Evolutionary conservation across 2,329 filamentous ascomycete species (phyloP).

Genomic region (Claviceps sp.): DNA sequence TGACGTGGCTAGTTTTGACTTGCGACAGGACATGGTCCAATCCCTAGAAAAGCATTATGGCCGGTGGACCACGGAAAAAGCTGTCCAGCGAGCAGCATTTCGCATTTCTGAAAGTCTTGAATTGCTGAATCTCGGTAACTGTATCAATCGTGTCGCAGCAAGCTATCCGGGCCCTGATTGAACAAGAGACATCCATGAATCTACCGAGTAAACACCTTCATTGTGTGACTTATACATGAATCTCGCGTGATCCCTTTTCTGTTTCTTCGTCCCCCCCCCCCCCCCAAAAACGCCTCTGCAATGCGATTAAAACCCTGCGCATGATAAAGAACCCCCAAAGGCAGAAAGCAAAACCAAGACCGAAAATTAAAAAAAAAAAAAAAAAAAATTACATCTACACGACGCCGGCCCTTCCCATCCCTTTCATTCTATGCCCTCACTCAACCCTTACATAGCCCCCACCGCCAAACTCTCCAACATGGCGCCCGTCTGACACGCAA

Average conservation of each 20-base stretch:
- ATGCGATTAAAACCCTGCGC: conserved; percentile 1
- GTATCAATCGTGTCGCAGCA: too few species aligned
- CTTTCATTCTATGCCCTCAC: not conserved
- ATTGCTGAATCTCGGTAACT: too few species aligned
- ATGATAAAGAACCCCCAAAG: not conserved
- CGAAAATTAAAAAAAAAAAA: too few species aligned
- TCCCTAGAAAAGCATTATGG: too few species aligned
- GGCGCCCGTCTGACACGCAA: conserved; percentile 67
- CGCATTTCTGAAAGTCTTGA: too few species aligned
- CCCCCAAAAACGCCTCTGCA: conserved; percentile 8
- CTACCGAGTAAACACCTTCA: not conserved
- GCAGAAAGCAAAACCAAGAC: not conserved
- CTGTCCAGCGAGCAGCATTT: too few species aligned
- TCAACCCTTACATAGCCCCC: not conserved
- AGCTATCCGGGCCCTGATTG: too few species aligned
- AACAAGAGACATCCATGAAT: not conserved
- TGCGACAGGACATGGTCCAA: too few species aligned
- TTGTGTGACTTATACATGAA: not conserved
- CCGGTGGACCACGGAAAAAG: too few species aligned
- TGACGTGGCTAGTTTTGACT: too few species aligned
- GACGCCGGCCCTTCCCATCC: not conserved
- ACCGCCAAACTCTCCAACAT: conserved; percentile 65
- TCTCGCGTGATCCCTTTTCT: not conserved
- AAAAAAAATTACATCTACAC: not conserved
- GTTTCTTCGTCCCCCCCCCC: too few species aligned